A percentile compares a stretch with the other conserved stretches of the same genome.
phyloP scores from a whole-genome alignment of 2,329 filamentous ascomycete species.

The Hypoxylon rubiginosum region DNA sequence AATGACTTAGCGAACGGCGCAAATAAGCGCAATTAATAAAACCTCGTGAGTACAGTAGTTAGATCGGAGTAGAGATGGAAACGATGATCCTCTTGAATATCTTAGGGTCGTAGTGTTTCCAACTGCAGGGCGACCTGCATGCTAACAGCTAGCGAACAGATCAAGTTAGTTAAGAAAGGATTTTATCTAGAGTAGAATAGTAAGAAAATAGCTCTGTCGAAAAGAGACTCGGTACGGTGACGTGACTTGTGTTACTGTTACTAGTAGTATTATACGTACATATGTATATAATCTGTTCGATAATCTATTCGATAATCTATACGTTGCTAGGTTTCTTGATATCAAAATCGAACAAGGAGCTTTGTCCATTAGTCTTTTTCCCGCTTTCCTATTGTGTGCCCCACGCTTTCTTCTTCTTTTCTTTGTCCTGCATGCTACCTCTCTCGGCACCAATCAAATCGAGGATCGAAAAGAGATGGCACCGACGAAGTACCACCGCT shows the following conservation, averaged over 20 bases:
- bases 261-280: background rate
- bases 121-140: background rate
- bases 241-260: background rate
- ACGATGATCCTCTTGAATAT: background rate
- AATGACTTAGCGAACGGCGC: background rate
- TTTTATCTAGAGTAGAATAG: background rate
- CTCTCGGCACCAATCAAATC: background rate
- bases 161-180: no score
- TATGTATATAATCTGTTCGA: no score
- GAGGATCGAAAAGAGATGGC: constrained; percentile 51
- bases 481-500: constrained; percentile 62
- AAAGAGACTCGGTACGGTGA: background rate
- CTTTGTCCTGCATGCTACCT: background rate
- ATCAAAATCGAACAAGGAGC: background rate
- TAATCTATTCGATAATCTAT: no score
- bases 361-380: background rate
- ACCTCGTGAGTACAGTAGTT: background rate
- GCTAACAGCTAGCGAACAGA: no score
- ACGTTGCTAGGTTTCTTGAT: background rate
- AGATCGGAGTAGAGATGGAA: background rate
- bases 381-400: background rate
- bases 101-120: background rate
- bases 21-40: background rate
- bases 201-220: background rate
- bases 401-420: background rate